Conservation (phyloP, 805 yeast genomes). For the Saccharomycopsis schoenii region DNA sequence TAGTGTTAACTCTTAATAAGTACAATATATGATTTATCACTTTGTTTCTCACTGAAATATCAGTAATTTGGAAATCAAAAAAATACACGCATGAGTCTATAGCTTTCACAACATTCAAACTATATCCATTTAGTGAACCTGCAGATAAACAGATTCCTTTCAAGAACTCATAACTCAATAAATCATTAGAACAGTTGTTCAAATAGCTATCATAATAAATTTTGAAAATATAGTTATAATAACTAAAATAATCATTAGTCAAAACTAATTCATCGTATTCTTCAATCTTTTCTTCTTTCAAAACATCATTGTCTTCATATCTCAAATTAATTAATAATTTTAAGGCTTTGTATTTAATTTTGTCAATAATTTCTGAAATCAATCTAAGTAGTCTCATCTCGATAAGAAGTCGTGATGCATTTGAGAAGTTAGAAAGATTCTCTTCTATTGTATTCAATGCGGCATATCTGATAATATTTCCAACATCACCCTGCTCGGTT, state of each 20-base stretch:
- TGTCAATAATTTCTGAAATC: conserved; percentile 54
- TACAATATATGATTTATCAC: conserved; percentile 10
- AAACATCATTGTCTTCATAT: not conserved
- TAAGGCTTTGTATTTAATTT: conserved; percentile 34
- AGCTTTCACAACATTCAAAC: conserved; percentile 33
- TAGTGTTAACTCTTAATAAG: not conserved
- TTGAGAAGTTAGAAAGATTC: conserved; percentile 21
- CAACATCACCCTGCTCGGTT: conserved; percentile 88
- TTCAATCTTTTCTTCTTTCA: not conserved
- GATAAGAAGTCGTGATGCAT: conserved; percentile 18
- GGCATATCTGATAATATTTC: conserved; percentile 55
- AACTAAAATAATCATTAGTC: conserved; percentile 4
- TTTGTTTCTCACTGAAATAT: not conserved
- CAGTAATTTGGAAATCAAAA: conserved; percentile 20
- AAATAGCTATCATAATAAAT: conserved; percentile 24
- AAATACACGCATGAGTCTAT: conserved; percentile 30
- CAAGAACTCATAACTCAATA: conserved; percentile 35
- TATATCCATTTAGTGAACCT: conserved; percentile 49
- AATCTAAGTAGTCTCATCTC: conserved; percentile 40
- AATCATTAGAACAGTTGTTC: not conserved
- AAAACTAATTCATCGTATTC: conserved; percentile 2
- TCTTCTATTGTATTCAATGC: conserved; percentile 33
- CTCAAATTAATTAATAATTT: conserved; percentile 26
- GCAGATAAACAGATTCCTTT: conserved; percentile 43
- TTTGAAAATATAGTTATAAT: conserved; percentile 12